Evolutionary conservation across 116 monocot species (phyloP), one percentile per base, ranked within the genome.

Genomic region (Phalaenopsis hybrid): DNA sequence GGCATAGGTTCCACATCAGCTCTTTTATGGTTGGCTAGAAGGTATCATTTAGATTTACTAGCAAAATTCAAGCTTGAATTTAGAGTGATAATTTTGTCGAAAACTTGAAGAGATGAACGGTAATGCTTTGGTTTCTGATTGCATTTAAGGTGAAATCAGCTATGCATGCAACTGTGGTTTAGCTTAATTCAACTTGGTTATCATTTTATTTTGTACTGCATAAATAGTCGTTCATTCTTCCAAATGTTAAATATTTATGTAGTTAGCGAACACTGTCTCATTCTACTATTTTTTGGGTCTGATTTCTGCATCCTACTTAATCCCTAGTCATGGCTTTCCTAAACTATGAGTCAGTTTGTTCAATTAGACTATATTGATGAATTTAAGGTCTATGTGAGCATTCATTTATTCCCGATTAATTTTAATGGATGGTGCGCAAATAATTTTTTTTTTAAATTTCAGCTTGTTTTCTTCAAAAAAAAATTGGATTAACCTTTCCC

Each of bases 21-120:
- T 11, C 93, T 98, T 87, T 93, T 98, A 78, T 98, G 98, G 98
- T 84, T 98, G 79, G 90, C 93, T 80, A 89, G 93, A 93, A 83
- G 93, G 98, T 98, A 97, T 80, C 52, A n/a, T 31, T 77, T 50
- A 73, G 43, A 21, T 41, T 76, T 67, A 75, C 20, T 17, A 79
- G 63, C 31, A 45, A 18, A 74, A 15, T 46, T 46, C 18, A 6
- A 45, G 45, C 17, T 20, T 45, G 7, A 45, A 75, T 13, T 46
- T 75, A 21, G 37, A 72, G 15, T 33, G 4, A 37, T 34, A 37
- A 72, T 72, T 72, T 72, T 75, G 3, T 75, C 46, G 75, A 8
- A 20, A 63, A 21, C 20, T 63, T 21, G 5, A 63, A 63, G 20
- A 21, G 7, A 23, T 63, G n/a, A 63, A 63, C 21, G 5, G 11